Base-by-base conservation (phyloP, 441 rosid genomes). In the Gossypium gossypioides region DNA sequence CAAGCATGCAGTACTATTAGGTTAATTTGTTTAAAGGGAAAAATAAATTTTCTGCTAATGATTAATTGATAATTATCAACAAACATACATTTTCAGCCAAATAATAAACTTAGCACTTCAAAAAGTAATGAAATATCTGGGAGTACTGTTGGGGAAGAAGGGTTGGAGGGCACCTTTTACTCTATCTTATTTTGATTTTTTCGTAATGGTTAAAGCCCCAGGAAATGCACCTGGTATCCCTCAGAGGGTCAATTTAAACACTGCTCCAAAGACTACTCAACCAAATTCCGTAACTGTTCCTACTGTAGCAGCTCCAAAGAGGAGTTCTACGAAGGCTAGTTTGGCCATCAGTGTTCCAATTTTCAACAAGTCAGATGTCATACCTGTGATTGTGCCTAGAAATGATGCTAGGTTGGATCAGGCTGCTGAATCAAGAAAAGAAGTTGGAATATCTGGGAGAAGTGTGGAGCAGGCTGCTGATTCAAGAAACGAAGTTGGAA, bases 371-470 rank as follows among this genome's bases (percentile, higher is more conserved):
- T 80, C 80, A 18, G 98, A 93, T 74, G 75, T 75, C 63, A 62
- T 77, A 55, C 90, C 97, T 37, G 98, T 91, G 21, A 84, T 89
- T 82, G 89, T 93, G 74, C 97, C 98, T 65, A 88, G 97, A 86
- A 82, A 80, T 60, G 91, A 82, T 71, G 72, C 82, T n/a, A 78
- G 89, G 72, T 55, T 66, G 55, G 98, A 91, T 78, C 89, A 81
- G 72, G 84, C 80, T 66, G 78, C 84, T 83, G 97, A 90, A 78
- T 80, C 86, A 79, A 86, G 89, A 81, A 84, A 89, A 82, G 97
- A 95, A 69, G 79, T 81, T 71, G 73, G 73, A 70, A 55, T 40
- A 40, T 24, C 73, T 40, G 65, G 40, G 64, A 40, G 72, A 69
- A 40, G 60, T 34, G 37, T 69, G 60, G 72, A 82, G 72, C 72